Evolutionary conservation across 495 filamentous ascomycete species (phyloP), one percentile per base, ranked within the genome.

Genomic region (Hypoxylon intermedium): DNA sequence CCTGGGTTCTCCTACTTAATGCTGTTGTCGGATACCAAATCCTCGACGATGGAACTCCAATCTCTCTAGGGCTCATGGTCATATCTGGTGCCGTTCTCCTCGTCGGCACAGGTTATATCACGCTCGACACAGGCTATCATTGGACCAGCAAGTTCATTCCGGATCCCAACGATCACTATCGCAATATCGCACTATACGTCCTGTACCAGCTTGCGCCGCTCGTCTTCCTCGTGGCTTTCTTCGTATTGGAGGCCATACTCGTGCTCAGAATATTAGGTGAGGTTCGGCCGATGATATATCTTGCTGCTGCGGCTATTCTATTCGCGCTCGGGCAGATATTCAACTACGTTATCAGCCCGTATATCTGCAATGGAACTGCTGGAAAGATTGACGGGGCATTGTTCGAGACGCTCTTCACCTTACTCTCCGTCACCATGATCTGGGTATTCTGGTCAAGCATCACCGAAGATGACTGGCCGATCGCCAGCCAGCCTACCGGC

Each of bases 371-470:
- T 13, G 92, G 89, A 18, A 89, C 91, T 0, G 65, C 75, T 16
- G 89, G 91, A 61, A 92, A 89, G 68, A 96, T 99, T 67, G 91
- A 99, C 68, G 94, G 94, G 40, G 85, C 92, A 9, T 71, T 98
- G 2, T 99, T 99, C 72, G 86, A 97, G 73, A 97, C 93, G 0
- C 78, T 97, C 13, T 97, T 98, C 77, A 97, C 91, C 0, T 77
- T 97, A 0, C 73, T 91, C 11, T 80, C 93, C 1, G 92, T 98
- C 6, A 82, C 89, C 11, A 83, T 82, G 74, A 68, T 97, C 43
- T 99, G 93, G 93, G 68, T 89, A 60, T 99, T 99, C 80, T 98
- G 95, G 94, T 93, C 91, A 34, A 96, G 91, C 78, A 99, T 99
- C 67, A 99, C 94, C 3, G 94, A 99, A 76, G 94, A 99, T 68